These are phyloP conservation scores for Penicillium aurantiogriseum DNA, from an alignment of 2,329 filamentous ascomycete genomes.

Conservation along the genomic window DNA sequence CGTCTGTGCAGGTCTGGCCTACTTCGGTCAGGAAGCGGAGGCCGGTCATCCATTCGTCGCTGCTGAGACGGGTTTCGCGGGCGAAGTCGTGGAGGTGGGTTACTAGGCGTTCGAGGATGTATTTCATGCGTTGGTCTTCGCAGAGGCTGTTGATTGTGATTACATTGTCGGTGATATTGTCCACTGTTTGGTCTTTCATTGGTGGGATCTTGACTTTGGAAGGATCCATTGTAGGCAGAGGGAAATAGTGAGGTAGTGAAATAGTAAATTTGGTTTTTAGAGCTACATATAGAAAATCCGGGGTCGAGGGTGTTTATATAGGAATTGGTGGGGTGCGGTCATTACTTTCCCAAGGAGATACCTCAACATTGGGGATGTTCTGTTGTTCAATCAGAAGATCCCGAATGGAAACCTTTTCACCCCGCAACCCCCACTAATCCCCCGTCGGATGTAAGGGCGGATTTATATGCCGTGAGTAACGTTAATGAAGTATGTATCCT, in stretches of 20 bases:
- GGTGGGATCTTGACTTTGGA: slow-evolving; percentile 43
- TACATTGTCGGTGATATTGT: slow-evolving; percentile 78
- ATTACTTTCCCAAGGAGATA: not conserved
- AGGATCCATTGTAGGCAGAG: slow-evolving; percentile 39
- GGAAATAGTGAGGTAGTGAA: too few relatives aligned
- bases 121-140: slow-evolving; percentile 63
- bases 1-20: slow-evolving; percentile 71
- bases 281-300: not conserved
- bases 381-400: not conserved
- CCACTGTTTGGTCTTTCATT: slow-evolving; percentile 69
- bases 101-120: slow-evolving; percentile 70
- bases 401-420: not conserved
- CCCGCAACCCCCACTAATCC: not conserved
- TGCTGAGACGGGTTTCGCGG: slow-evolving; percentile 72
- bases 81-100: slow-evolving; percentile 80
- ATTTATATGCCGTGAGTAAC: not conserved
- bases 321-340: not conserved
- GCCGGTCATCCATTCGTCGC: slow-evolving; percentile 74
- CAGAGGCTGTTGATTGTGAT: slow-evolving; percentile 72
- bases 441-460: not conserved
- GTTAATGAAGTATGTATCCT: not conserved
- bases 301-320: not conserved
- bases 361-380: too few relatives aligned
- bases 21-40: slow-evolving; percentile 69
- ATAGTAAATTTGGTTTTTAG: not conserved